Evolutionary conservation across 805 yeast genomes (phyloP).

Genomic region (Danielia reshetovae): DNA sequence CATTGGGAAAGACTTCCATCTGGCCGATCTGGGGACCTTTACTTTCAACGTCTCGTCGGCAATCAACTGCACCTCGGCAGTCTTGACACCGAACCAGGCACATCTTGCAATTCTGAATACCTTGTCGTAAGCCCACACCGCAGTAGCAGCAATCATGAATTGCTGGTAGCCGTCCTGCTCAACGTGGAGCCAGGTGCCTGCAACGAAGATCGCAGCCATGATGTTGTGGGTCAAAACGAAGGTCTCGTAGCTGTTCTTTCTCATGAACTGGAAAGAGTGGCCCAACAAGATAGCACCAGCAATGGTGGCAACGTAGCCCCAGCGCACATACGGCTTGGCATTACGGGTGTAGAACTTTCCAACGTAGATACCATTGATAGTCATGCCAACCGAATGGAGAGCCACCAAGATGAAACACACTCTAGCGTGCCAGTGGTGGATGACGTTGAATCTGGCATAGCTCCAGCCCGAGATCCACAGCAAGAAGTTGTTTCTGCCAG

Average conservation of each 20-base stretch:
- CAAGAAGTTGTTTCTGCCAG: slow-evolving; percentile 70
- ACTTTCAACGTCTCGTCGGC: slow-evolving; percentile 49
- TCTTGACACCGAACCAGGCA: slow-evolving; percentile 31
- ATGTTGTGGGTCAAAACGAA: slow-evolving; percentile 42
- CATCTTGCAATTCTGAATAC: slow-evolving; percentile 31
- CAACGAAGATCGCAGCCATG: slow-evolving; percentile 43
- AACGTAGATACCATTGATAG: slow-evolving; percentile 30
- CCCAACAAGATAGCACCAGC: slow-evolving; percentile 40
- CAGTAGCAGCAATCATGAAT: slow-evolving; percentile 35
- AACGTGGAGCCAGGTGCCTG: slow-evolving; percentile 55
- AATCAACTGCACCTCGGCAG: slow-evolving; percentile 33
- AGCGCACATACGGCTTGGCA: slow-evolving; percentile 23
- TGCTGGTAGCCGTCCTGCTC: slow-evolving; percentile 37
- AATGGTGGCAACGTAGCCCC: slow-evolving; percentile 31
- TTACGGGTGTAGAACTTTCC: slow-evolving; percentile 32
- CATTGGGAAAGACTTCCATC: slow-evolving; percentile 52
- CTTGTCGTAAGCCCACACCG: slow-evolving; percentile 42
- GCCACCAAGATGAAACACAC: slow-evolving; percentile 45
- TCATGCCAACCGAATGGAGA: slow-evolving; percentile 45
- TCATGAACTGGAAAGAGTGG: slow-evolving; percentile 48
- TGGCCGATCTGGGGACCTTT: slow-evolving; percentile 43
- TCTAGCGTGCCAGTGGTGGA: slow-evolving; percentile 67
- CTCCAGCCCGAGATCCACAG: slow-evolving; percentile 59
- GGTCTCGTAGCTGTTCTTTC: slow-evolving; percentile 57
- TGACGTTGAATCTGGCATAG: slow-evolving; percentile 54